phyloP scores from a whole-genome alignment of 2,329 filamentous ascomycete species.

The Sordariomycetes sp. region DNA sequence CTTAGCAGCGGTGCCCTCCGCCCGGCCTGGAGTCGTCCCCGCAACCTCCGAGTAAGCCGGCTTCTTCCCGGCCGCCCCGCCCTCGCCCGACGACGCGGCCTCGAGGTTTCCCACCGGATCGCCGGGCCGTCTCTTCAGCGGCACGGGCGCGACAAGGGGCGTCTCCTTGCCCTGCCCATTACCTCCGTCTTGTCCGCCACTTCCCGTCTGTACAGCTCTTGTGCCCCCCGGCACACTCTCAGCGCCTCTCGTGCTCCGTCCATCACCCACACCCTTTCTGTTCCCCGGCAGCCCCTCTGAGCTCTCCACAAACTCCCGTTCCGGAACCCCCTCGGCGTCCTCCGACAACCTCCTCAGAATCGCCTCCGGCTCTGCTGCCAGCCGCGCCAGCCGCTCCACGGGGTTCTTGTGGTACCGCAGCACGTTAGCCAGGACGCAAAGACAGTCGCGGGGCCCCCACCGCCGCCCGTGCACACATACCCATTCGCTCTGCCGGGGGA shows the following conservation, averaged over 20 bases:
- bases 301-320: constrained; percentile 15
- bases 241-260: background rate
- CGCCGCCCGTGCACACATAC: constrained; percentile 58
- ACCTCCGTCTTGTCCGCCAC: background rate
- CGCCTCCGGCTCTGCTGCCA: constrained; percentile 45
- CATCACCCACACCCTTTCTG: background rate
- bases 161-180: background rate
- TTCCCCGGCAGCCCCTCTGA: constrained; percentile 22
- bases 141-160: background rate
- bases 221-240: background rate
- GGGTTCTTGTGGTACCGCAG: constrained; percentile 49
- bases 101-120: constrained; percentile 11
- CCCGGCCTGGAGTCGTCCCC: background rate
- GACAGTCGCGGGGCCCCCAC: constrained; percentile 37
- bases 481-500: constrained; percentile 83
- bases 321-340: constrained; percentile 7
- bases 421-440: constrained; percentile 42
- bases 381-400: constrained; percentile 52
- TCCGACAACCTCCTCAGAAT: constrained; percentile 1
- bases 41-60: background rate
- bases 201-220: background rate
- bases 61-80: background rate
- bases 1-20: no score
- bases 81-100: background rate
- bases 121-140: constrained; percentile 8